Evolutionary conservation across 139 green algal species (phyloP).

Genomic region (Volvox reticuliferus): DNA sequence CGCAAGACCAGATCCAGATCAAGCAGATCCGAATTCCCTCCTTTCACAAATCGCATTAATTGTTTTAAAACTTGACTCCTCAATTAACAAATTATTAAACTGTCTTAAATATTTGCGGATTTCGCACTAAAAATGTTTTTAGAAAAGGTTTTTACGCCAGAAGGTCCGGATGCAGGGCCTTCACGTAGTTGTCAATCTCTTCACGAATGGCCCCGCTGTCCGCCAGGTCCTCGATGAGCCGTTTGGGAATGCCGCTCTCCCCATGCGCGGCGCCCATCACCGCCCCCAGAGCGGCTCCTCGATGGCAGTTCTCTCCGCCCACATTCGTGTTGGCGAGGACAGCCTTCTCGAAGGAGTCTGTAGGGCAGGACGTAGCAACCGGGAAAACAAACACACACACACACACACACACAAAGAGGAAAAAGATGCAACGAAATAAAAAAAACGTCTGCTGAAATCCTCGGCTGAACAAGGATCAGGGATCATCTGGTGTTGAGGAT

Average conservation of each 20-base stretch:
- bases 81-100: too few species aligned
- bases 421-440: background rate
- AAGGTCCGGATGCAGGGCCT: conserved; percentile 51
- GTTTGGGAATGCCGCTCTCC: conserved; percentile 60
- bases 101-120: too few species aligned
- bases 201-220: conserved; percentile 49
- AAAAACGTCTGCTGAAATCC: too few species aligned
- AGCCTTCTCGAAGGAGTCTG: conserved; percentile 71
- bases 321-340: conserved; percentile 77
- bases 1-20: background rate
- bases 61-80: too few species aligned
- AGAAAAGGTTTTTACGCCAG: background rate
- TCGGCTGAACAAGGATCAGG: too few species aligned
- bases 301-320: conserved; percentile 80
- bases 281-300: conserved; percentile 69
- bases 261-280: conserved; percentile 70
- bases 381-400: too few species aligned
- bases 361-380: background rate
- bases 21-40: too few species aligned
- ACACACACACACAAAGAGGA: background rate
- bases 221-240: conserved; percentile 62
- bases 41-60: too few species aligned
- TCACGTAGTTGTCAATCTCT: conserved; percentile 70
- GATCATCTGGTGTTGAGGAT: too few species aligned
- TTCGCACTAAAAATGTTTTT: too few species aligned